Evolutionary conservation across 1,139 yeast genomes (phyloP).

Genomic region (Nakaseomyces glabratus): DNA sequence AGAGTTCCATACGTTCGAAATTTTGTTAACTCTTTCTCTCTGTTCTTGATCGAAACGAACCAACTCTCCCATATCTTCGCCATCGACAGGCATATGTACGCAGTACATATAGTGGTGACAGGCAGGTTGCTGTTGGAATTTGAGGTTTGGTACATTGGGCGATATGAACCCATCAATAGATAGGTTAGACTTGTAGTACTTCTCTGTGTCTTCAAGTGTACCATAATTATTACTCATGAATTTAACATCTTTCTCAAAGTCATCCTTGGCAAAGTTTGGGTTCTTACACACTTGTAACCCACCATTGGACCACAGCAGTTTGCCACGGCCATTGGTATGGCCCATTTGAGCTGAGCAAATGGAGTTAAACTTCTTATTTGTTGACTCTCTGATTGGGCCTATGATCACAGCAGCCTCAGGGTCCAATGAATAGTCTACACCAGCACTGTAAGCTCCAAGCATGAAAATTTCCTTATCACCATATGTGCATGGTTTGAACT

Average conservation of each 20-base stretch:
- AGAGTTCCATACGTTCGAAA: constrained; percentile 22
- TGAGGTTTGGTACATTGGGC: constrained; percentile 19
- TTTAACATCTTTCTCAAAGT: constrained; percentile 26
- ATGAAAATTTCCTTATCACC: constrained; percentile 62
- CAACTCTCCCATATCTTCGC: constrained; percentile 15
- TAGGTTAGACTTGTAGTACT: constrained; percentile 29
- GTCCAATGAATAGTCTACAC: constrained; percentile 38
- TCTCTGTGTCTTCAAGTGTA: constrained; percentile 18
- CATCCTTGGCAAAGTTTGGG: constrained; percentile 30
- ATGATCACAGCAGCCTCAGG: constrained; percentile 16
- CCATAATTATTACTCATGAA: constrained; percentile 34
- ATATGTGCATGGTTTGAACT: constrained; percentile 36
- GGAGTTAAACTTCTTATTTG: constrained; percentile 20
- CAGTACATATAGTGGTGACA: constrained; percentile 29
- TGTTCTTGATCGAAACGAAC: constrained; percentile 14
- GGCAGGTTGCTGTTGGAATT: constrained; percentile 27
- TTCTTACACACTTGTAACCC: constrained; percentile 57
- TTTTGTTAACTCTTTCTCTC: constrained; percentile 8
- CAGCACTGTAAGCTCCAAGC: constrained; percentile 45
- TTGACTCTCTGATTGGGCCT: constrained; percentile 8
- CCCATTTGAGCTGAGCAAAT: constrained; percentile 66
- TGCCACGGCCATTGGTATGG: constrained; percentile 42
- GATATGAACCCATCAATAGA: constrained; percentile 26
- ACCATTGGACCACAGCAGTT: constrained; percentile 57
- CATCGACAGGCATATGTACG: constrained; percentile 15